Percentiles rank a stretch among this genome's conserved stretches.
phyloP scores from a whole-genome alignment of 192 early-diverging fungal species.

The Geosiphon pyriformis region DNA sequence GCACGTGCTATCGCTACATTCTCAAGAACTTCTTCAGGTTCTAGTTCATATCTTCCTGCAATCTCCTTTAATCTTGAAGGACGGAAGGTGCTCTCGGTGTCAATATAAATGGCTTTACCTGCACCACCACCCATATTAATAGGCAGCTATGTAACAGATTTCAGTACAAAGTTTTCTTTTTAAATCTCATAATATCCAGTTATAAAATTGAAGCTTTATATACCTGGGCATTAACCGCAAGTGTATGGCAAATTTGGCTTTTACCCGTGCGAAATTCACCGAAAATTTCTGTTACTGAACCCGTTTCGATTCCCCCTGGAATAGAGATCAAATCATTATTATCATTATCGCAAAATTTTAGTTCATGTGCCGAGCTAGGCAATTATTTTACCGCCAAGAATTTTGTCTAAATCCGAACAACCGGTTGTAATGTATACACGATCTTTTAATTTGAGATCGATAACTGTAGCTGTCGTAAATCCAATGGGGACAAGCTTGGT shows the following conservation, averaged over 20 bases:
- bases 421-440: constrained; percentile 85
- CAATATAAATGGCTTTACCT: constrained; percentile 94
- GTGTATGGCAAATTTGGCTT: constrained; percentile 91
- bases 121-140: constrained; percentile 84
- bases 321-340: constrained; percentile 23
- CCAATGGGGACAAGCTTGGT: constrained; percentile 90
- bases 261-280: constrained; percentile 98
- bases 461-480: constrained; percentile 91
- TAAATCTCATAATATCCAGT: background rate
- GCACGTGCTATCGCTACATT: constrained; percentile 94
- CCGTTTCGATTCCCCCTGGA: constrained; percentile 84
- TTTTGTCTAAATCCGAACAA: constrained; percentile 84
- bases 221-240: constrained; percentile 94
- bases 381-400: constrained; percentile 68
- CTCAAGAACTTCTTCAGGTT: constrained; percentile 82
- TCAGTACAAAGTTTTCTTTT: background rate
- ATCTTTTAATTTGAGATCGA: constrained; percentile 75
- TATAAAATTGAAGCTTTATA: background rate
- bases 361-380: background rate
- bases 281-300: constrained; percentile 95
- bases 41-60: constrained; percentile 72
- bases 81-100: constrained; percentile 96
- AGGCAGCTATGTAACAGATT: constrained; percentile 71
- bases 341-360: background rate
- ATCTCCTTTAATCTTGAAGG: constrained; percentile 82